Conservation (phyloP, 305 asterid species). For the Solanum hybrid region DNA sequence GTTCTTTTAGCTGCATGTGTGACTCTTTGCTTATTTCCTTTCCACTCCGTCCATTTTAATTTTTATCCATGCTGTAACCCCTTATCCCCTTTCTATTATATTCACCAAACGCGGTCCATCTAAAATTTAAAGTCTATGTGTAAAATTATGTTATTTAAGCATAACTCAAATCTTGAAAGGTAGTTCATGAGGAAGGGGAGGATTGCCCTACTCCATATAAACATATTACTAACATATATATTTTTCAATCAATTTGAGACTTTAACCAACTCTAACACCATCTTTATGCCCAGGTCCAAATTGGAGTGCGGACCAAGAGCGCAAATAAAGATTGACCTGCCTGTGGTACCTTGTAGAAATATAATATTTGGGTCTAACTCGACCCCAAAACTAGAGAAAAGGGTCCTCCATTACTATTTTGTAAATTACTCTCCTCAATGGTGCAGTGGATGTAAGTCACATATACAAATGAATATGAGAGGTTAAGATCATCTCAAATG, state of each 20-base stretch:
- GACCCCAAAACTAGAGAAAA: neutral
- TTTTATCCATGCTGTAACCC: neutral
- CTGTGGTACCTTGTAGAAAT: neutral
- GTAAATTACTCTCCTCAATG: neutral
- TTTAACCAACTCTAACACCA: neutral
- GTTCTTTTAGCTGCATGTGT: constrained; percentile 8
- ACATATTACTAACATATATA: neutral
- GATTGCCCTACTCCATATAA: neutral
- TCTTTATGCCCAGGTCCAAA: neutral
- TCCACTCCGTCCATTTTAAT: neutral
- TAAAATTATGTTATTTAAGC: neutral
- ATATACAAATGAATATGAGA: neutral
- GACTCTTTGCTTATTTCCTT: neutral
- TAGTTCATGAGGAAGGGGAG: neutral
- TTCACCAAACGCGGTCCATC: neutral
- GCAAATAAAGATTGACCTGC: neutral
- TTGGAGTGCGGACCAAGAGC: neutral
- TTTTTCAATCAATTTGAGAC: neutral
- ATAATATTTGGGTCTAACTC: neutral
- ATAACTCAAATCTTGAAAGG: neutral
- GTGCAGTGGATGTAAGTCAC: neutral
- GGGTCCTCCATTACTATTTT: neutral
- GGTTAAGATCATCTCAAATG: neutral
- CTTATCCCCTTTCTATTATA: neutral
- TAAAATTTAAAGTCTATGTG: neutral